Base-by-base conservation (phyloP, 2,329 filamentous ascomycete genomes). In the Xylaria sp. region DNA sequence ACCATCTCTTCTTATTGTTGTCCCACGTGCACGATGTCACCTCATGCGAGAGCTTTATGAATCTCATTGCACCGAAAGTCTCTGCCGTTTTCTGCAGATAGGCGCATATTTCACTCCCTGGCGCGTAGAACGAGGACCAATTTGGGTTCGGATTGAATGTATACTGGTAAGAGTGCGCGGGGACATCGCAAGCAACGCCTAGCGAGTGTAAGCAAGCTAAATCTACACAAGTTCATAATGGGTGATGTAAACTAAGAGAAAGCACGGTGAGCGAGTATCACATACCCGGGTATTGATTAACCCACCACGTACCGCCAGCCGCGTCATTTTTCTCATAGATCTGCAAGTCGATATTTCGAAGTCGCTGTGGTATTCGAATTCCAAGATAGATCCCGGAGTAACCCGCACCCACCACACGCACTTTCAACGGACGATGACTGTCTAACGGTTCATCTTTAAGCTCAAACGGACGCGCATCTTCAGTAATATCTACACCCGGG, bases 161-260 rank as follows among this genome's bases (percentile, higher is more conserved):
- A 68, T 84, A 85, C 63, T 84, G 83, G 68, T 86, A 86, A 7
- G 83, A 84, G 65, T 86, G 83, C 6, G 81, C 77, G 5, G 76
- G 75, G 15, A 77, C 70, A 43, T 76, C 74, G 58, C 73, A 75
- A 28, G 73, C 73, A 35, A 73, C 72, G 0, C 73, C 74, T 75
- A 19, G 1, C 4, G 31, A 42, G 19, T n/a, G 50, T 64, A 31
- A 70, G 66, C 35, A 35, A 47, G 43, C 28, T 4, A 23, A 21
- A 1, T 4, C 33, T 2, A 37, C 19, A 49, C 37, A 21, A 17
- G 19, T 3, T n/a, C n/a, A n/a, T n/a, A n/a, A n/a, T n/a, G n/a
- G n/a, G n/a, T n/a, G n/a, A n/a, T n/a, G n/a, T n/a, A n/a, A n/a
- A n/a, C n/a, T n/a, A n/a, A n/a, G n/a, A n/a, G n/a, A n/a, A n/a